A percentile compares a stretch with the other conserved stretches of the same genome.
Conservation (phyloP, 129 eudicot species). For the Erigeron canadensis region DNA sequence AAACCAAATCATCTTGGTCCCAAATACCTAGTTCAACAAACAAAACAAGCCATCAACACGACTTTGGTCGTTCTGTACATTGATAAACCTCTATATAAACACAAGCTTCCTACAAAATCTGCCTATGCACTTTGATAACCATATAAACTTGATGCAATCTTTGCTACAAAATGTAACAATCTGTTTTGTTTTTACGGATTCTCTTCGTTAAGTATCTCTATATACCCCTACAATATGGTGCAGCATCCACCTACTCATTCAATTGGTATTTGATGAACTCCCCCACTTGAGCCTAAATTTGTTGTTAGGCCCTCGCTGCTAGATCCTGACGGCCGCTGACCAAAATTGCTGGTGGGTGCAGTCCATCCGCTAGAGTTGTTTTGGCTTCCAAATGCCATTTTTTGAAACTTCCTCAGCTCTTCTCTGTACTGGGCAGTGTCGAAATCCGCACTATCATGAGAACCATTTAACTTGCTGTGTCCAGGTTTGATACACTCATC, state of each 20-base stretch:
- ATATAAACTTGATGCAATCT: slow-evolving; percentile 6
- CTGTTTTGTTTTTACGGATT: not conserved
- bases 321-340: slow-evolving; percentile 64
- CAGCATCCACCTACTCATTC: slow-evolving; percentile 9
- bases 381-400: slow-evolving; percentile 65
- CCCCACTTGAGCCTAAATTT: slow-evolving; percentile 26
- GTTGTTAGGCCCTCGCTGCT: slow-evolving; percentile 51
- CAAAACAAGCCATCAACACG: slow-evolving; percentile 24
- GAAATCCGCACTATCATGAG: slow-evolving; percentile 63
- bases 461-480: slow-evolving; percentile 36
- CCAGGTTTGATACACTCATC: slow-evolving; percentile 47
- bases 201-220: not conserved
- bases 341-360: slow-evolving; percentile 59
- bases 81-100: slow-evolving; percentile 18
- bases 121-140: not conserved
- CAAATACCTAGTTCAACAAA: slow-evolving; percentile 13
- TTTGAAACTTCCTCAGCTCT: slow-evolving; percentile 57
- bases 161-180: slow-evolving; percentile 1
- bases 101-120: slow-evolving; percentile 12
- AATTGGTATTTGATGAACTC: slow-evolving; percentile 26
- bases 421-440: slow-evolving; percentile 68
- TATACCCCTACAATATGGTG: slow-evolving; percentile 18
- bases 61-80: slow-evolving; percentile 21
- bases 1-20: slow-evolving; percentile 14
- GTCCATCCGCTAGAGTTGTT: slow-evolving; percentile 55